These are phyloP conservation scores for Polytrichum formosum DNA, from an alignment of 225 moss, liverwort and hornwort genomes.

Conservation along the genomic window DNA sequence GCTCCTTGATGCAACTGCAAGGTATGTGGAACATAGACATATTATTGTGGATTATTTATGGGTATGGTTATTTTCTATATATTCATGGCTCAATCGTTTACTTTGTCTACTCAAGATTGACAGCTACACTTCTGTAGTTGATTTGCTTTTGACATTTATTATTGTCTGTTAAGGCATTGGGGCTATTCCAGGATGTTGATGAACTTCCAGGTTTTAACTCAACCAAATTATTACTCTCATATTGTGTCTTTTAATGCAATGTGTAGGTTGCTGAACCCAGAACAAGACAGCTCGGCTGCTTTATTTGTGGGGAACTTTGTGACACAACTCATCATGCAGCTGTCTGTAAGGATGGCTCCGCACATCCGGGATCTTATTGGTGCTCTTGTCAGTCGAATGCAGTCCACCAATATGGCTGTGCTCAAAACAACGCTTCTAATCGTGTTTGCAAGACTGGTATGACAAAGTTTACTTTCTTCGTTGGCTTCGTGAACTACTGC, in stretches of 20 bases:
- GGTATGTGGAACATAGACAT: conserved; percentile 23
- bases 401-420: conserved; percentile 55
- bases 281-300: conserved; percentile 78
- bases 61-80: too few species aligned
- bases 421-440: conserved; percentile 70
- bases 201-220: too few species aligned
- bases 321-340: conserved; percentile 65
- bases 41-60: too few species aligned
- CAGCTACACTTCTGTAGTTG: too few species aligned
- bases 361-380: conserved; percentile 68
- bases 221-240: too few species aligned
- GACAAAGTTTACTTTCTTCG: neutral
- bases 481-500: neutral
- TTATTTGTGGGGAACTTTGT: conserved; percentile 83
- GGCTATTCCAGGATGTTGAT: too few species aligned
- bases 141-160: too few species aligned
- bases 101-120: too few species aligned
- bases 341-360: conserved; percentile 73
- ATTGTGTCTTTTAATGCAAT: neutral
- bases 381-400: conserved; percentile 74
- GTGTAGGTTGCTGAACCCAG: conserved; percentile 77
- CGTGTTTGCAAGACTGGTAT: conserved; percentile 83
- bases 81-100: too few species aligned
- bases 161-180: too few species aligned
- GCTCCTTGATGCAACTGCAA: conserved; percentile 83